Base-by-base conservation (phyloP, 73 alveolate genomes). In the Stentor coeruleus region DNA sequence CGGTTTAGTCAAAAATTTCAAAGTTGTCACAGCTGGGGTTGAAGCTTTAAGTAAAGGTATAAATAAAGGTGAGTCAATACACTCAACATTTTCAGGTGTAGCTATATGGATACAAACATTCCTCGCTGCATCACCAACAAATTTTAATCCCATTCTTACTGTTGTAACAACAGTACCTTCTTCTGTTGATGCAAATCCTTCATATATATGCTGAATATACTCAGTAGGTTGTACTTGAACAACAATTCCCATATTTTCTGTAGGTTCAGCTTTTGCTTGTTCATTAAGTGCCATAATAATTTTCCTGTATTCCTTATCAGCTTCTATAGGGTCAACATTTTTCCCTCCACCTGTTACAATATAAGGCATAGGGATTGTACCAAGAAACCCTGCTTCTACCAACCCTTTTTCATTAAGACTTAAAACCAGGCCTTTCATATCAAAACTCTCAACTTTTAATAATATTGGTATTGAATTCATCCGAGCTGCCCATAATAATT, bases 401-500 rank as follows among this genome's bases (percentile, higher is more conserved):
- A 85, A 59, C 39, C 96, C 96, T 33, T 77, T 74, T 58, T 90
- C 96, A 0, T 91, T 75, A 28, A 90, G 74, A 33, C 87, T 66
- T 0, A 90, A 82, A 35, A 90, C 79, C 35, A 90, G 74, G 3
- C 96, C 96, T 31, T 26, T 28, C 36, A 66, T 85, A 4, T 59
- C 74, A 37, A 90, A 77, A n/a, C 42, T 77, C 14, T 85, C 76
- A 14, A 60, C 74, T 2, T 77, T 81, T 2, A 90, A 75, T 72
- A 42, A 87, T 3, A 90, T 82, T 14, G 96, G 93, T 0, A 86
- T 86, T 15, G 81, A 39, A 20, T 74, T 35, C 14, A 87, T 84
- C 79, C 85, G 87, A 3, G 90, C 85, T 3, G 96, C 90, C 94
- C 96, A 90, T 4, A 84, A 90, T 3, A 90, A 59, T 59, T 90